Evolutionary conservation across 306 rosid genomes (phyloP).

Genomic region (Begonia loranthoides): DNA sequence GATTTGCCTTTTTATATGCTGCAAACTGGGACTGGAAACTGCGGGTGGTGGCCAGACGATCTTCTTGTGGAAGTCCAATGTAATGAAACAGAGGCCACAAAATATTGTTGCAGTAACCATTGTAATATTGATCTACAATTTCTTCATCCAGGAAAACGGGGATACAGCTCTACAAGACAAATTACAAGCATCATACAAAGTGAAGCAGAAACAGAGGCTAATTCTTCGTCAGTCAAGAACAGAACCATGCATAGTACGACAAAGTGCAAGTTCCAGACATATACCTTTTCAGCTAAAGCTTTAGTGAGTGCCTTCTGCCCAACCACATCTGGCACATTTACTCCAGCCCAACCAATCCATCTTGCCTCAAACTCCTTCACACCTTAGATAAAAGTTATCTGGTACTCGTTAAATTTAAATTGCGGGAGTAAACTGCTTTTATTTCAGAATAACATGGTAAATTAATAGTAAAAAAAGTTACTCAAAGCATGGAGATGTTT

Average conservation of each 20-base stretch:
- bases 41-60: constrained; percentile 88
- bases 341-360: constrained; percentile 99
- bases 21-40: constrained; percentile 85
- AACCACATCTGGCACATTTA: constrained; percentile 69
- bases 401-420: constrained; percentile 11
- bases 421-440: constrained; percentile 3
- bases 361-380: constrained; percentile 78
- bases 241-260: no score
- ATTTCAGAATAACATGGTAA: no score
- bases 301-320: constrained; percentile 80
- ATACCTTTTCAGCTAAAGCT: constrained; percentile 79
- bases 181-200: neutral
- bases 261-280: neutral
- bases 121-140: constrained; percentile 81
- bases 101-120: constrained; percentile 88
- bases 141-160: constrained; percentile 93
- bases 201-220: no score
- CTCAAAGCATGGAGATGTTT: neutral
- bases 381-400: constrained; percentile 29
- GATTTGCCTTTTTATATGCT: constrained; percentile 81
- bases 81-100: constrained; percentile 93
- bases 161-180: constrained; percentile 50
- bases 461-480: no score
- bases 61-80: constrained; percentile 95
- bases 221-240: no score